Base-by-base conservation (phyloP, 768 basidiomycete species). In the Pluteus cervinus region DNA sequence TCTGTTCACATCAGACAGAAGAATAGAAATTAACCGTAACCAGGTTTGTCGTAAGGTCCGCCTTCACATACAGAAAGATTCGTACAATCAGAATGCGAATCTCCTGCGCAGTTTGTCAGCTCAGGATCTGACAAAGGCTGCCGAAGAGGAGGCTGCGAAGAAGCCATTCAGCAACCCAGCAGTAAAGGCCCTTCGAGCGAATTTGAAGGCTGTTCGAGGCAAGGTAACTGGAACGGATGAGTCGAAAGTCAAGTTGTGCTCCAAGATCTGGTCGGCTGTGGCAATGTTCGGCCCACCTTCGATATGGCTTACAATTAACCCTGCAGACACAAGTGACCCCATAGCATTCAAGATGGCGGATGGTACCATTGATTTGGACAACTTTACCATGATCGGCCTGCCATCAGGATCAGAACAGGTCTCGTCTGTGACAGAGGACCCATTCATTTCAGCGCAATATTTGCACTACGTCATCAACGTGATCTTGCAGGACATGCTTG, bases 281-380 rank as follows among this genome's bases (percentile, higher is more conserved):
- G 16, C 64, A 0, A 15, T 44, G 1, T 45, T 44, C 18, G 52
- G 52, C 11, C 59, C 62, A 2, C 66, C 67, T 0, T 44, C 36
- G 2, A 18, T 72, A 0, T 74, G 71, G 70, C 42, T 65, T 2
- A 74, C 70, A 0, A 55, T 74, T 2, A 72, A 69, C 34, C 65
- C 62, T 0, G 29, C 46, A 0, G 65, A 74, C 40, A 45, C 57
- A 0, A 57, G 68, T 24, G 63, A 71, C 41, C 71, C 70, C 0
- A 53, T 75, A 15, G 65, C 61, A 0, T 70, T 73, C 36, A 55
- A 73, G 0, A 50, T 75, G 7, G 55, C 62, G 0, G 69, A 73
- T 0, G 56, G 54, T 20, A 47, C 66, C 0, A 72, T 76, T 5
- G 52, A 74, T 36, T 37, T 75, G 7, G 64, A 76, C 34, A 1